Evolutionary conservation across 768 basidiomycete species (phyloP), one percentile per base, ranked within the genome.

Genomic region (Crucibulum laeve): DNA sequence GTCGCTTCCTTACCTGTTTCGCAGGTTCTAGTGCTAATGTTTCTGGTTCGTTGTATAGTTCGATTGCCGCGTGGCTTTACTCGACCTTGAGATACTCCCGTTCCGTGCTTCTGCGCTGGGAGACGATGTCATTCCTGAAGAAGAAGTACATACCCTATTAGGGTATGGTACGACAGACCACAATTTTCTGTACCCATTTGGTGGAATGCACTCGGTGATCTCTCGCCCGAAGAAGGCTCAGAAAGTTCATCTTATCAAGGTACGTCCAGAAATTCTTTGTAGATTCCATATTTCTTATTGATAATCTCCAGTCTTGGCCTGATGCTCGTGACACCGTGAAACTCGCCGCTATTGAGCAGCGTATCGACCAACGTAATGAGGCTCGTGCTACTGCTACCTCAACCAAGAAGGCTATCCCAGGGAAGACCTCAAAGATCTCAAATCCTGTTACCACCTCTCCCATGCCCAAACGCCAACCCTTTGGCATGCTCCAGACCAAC

Each of bases 141-240:
- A 38, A 38, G 43, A 44, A 22, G 6, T 17, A 13, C 22, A 44
- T 22, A 44, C 43, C 4, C 37, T 44, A 3, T 44, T 19, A 10
- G 43, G 24, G 14, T 44, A 38, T 39, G 43, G 43, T 11, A 6
- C 24, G 23, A 39, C 21, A n/a, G 18, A 39, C 23, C n/a, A 39
- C 13, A 36, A 44, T 11, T 3, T 13, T n/a, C 25, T 18, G 10
- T 19, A 38, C 22, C 37, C 36, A 22, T 14, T 17, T 22, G 37
- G 43, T 17, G 18, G 7, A 28, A n/a, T 39, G 36, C 23, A 14
- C 22, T n/a, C 39, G 13, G 37, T 30, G 18, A n/a, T 44, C 14
- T 25, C 36, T 14, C 34, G 43, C 18, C 43, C 43, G 10, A 11
- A 13, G 11, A 44, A 42, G 30, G 41, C 41, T 2, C 33, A 18